Evolutionary conservation across 768 basidiomycete genomes (phyloP), one percentile per base, ranked within the genome.

Genomic region (Leucocoprinus birnbaumii): DNA sequence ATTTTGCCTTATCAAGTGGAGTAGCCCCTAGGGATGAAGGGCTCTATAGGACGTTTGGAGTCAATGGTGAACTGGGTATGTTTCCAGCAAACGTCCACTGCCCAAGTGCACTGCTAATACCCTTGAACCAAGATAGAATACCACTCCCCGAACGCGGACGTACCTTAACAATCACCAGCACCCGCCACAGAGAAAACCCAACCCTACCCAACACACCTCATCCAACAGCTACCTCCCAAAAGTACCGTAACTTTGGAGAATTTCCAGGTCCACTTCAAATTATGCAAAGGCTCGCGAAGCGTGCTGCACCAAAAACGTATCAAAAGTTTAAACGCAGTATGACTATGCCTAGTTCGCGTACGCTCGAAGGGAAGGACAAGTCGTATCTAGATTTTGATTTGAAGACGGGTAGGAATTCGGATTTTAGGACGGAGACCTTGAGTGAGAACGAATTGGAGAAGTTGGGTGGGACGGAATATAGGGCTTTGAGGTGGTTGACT

Each of bases 381-480:
- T 66, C 72, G 9, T 77, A 77, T 77, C 60, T 80, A 47, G 66
- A 66, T 26, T 56, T 31, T 40, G 69, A 67, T 3, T 64, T 87
- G 2, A 67, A 77, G 10, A 78, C 85, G 4, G 81, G 83, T 3
- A 69, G 85, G 18, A 89, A 88, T 62, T 85, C 81, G 5, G 71
- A 80, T 58, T 80, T 85, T 58, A 66, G 71, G 38, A 78, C 73
- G 11, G 79, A 80, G 27, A 76, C 66, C 58, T 65, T 93, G 62
- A 80, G 78, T 2, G 78, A 83, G 58, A 85, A 88, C 18, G 79
- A 91, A 63, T 64, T 88, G 53, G 88, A 90, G 63, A 77, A 84
- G 58, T 68, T 93, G 16, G 89, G 89, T 2, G 89, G 89, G 0
- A 80, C 87, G 21, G 91, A 93, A 69, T 91, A 85, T 66, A 69